Percentiles rank a stretch among this genome's conserved stretches.
Evolutionary conservation across 306 rosid genomes (phyloP).

Genomic region (Cyamopsis tetragonoloba): DNA sequence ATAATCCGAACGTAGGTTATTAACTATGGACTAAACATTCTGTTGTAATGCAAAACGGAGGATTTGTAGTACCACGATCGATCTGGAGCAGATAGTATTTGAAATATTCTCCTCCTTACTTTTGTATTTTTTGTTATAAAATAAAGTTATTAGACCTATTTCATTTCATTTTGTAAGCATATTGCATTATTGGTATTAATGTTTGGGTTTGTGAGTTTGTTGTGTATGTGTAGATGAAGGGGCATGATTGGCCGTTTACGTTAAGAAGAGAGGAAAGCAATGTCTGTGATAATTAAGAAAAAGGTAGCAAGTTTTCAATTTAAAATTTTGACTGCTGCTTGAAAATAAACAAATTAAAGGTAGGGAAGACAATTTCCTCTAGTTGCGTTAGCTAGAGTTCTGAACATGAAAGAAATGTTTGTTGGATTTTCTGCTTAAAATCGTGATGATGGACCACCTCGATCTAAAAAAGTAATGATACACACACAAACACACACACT

Average conservation of each 20-base stretch:
- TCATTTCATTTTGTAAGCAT: neutral
- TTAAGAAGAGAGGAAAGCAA: neutral
- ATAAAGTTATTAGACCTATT: no score
- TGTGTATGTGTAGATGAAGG: no score
- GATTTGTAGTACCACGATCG: neutral
- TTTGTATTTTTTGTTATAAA: neutral
- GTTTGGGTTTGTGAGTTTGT: no score
- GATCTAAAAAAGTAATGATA: conserved; percentile 33
- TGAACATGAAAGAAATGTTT: conserved; percentile 37
- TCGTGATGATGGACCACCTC: conserved; percentile 48
- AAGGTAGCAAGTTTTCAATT: conserved; percentile 18
- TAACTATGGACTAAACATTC: neutral
- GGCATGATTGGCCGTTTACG: no score
- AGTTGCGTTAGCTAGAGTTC: conserved; percentile 25
- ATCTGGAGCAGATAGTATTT: neutral
- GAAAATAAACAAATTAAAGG: no score
- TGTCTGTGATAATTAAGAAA: conserved; percentile 19
- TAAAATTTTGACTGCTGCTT: neutral
- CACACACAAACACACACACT: conserved; percentile 1
- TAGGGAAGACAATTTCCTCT: conserved; percentile 30
- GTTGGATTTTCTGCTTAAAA: conserved; percentile 34
- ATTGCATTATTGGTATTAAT: no score
- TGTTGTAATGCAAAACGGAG: neutral
- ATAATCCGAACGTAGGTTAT: neutral
- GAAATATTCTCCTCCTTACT: neutral